Conservation (phyloP, 78 protist species). For the Anaeramoeba flamelloides region DNA sequence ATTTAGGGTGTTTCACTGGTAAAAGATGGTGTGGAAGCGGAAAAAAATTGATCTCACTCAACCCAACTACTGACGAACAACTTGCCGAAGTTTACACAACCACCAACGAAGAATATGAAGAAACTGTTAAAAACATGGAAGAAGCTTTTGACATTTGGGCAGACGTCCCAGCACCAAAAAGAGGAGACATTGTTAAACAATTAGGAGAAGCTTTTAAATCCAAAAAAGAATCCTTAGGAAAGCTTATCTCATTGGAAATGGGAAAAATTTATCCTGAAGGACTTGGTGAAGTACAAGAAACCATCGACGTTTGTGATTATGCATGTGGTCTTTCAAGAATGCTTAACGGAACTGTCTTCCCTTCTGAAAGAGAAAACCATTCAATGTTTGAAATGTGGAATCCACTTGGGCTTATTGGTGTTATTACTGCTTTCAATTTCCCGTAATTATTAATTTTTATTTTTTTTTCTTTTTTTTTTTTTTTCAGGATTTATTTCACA, state of each 20-base stretch:
- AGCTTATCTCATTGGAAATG: constrained; percentile 63
- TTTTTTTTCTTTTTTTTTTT: no score
- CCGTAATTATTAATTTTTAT: no score
- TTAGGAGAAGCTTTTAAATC: constrained; percentile 51
- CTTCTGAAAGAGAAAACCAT: constrained; percentile 61
- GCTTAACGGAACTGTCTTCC: constrained; percentile 55
- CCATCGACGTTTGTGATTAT: constrained; percentile 65
- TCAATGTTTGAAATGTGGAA: constrained; percentile 60
- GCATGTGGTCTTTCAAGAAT: constrained; percentile 60
- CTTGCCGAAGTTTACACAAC: constrained; percentile 10
- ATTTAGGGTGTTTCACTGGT: constrained; percentile 10
- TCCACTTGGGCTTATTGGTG: constrained; percentile 70
- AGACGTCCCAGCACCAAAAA: constrained; percentile 48
- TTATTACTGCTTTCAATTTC: constrained; percentile 79
- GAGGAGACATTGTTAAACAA: constrained; percentile 71
- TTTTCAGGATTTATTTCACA: no score
- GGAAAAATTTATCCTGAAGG: constrained; percentile 75
- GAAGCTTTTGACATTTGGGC: neutral
- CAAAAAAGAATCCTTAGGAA: constrained; percentile 37
- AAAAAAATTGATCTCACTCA: neutral
- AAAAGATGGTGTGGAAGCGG: constrained; percentile 17
- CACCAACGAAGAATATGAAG: neutral
- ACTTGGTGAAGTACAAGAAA: constrained; percentile 75
- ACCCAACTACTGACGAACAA: constrained; percentile 16
- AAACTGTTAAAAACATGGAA: neutral